phyloP scores from a whole-genome alignment of 2,329 filamentous ascomycete genomes.

The Penicillium freii region DNA sequence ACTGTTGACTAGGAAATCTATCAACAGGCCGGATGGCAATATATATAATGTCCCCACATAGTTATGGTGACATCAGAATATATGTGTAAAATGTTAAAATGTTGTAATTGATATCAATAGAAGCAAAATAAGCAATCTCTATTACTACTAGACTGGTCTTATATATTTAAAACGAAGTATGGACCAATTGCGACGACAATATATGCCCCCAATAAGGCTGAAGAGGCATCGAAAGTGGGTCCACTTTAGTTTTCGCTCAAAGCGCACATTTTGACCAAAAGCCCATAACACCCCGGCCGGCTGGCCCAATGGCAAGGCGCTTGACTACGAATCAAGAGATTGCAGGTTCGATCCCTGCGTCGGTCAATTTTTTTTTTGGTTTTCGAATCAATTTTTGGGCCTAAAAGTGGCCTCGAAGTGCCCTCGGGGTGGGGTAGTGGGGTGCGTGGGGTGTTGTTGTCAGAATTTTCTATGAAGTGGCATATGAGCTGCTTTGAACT shows the following conservation, averaged over 20 bases:
- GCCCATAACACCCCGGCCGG: slow-evolving; percentile 16
- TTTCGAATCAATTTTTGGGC: not conserved
- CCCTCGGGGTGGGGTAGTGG: no score
- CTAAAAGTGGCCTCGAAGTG: not conserved
- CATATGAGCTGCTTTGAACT: no score
- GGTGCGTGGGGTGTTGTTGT: not conserved
- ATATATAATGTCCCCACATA: not conserved
- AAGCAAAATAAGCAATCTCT: not conserved
- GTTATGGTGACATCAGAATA: not conserved
- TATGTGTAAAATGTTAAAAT: not conserved
- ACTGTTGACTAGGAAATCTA: not conserved
- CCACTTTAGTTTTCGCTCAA: accelerated
- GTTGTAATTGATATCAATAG: no score
- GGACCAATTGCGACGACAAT: not conserved
- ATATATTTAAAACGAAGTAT: no score
- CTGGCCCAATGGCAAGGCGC: slow-evolving; percentile 52
- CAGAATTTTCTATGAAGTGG: no score
- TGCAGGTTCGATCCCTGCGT: slow-evolving; percentile 49
- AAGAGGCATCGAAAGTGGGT: not conserved
- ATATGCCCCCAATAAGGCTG: no score
- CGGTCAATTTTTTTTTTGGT: slow-evolving; percentile 34
- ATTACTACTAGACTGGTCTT: no score
- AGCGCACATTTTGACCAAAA: no score
- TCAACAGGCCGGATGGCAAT: no score
- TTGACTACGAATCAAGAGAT: slow-evolving; percentile 55